Conservation (phyloP, 2,329 filamentous ascomycete species). For the Hymenoscyphus infarciens region DNA sequence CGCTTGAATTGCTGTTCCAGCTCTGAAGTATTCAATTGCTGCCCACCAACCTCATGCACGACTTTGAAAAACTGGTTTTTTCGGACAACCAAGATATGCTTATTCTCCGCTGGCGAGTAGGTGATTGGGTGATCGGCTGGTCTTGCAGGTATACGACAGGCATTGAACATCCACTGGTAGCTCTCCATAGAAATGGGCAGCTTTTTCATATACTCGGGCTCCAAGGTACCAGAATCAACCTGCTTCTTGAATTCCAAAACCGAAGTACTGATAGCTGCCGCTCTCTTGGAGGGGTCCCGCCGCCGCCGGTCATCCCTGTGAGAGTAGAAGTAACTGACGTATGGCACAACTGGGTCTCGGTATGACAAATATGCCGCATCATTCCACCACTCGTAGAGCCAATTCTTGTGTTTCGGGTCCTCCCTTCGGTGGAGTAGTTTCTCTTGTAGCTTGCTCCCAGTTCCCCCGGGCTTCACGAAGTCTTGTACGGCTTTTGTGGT, state of each 20-base stretch:
- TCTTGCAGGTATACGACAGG: conserved; percentile 76
- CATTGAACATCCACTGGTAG: conserved; percentile 99
- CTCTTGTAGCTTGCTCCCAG: conserved; percentile 81
- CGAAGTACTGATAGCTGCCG: conserved; percentile 82
- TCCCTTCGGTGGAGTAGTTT: conserved; percentile 76
- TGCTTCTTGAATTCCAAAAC: conserved; percentile 91
- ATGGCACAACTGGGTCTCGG: conserved; percentile 93
- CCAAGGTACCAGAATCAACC: conserved; percentile 76
- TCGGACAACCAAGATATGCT: conserved; percentile 84
- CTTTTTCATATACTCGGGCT: conserved; percentile 99
- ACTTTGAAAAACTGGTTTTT: conserved; percentile 99
- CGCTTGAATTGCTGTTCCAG: conserved; percentile 84
- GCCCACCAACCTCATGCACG: conserved; percentile 72
- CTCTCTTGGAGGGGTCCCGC: conserved; percentile 85
- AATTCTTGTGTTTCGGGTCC: conserved; percentile 82
- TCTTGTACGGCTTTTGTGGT: conserved; percentile 83
- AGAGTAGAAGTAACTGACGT: conserved; percentile 99
- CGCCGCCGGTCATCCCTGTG: conserved; percentile 89
- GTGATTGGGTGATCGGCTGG: conserved; percentile 82
- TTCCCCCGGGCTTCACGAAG: conserved; percentile 82
- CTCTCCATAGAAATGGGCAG: conserved; percentile 97
- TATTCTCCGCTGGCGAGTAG: conserved; percentile 69
- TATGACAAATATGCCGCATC: conserved; percentile 87
- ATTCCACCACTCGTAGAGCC: conserved; percentile 99
- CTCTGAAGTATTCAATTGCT: conserved; percentile 83